These are phyloP conservation scores for Draba incana DNA, from an alignment of 345 rosid genomes.

Conservation along the genomic window DNA sequence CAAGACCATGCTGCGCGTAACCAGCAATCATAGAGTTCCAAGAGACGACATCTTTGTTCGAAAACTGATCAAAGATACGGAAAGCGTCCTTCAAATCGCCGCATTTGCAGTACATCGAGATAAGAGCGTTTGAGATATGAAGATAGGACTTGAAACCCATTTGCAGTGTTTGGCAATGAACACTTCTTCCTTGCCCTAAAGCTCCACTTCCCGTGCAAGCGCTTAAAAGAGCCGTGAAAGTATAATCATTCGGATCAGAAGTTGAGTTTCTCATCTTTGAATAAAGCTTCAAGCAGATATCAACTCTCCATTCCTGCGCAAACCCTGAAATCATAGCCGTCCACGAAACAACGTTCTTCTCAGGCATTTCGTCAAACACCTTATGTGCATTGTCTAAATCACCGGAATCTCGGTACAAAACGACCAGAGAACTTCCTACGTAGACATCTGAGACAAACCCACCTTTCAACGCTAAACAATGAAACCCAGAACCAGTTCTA, in stretches of 20 bases:
- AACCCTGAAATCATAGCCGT: constrained; percentile 78
- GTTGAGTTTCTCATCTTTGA: constrained; percentile 60
- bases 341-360: constrained; percentile 82
- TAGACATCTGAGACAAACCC: constrained; percentile 65
- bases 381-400: constrained; percentile 49
- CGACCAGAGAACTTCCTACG: constrained; percentile 72
- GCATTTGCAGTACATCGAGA: constrained; percentile 87
- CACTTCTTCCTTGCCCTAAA: constrained; percentile 74
- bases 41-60: constrained; percentile 63
- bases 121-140: constrained; percentile 70
- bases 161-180: constrained; percentile 67
- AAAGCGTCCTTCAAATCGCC: constrained; percentile 64
- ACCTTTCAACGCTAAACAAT: constrained; percentile 55
- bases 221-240: constrained; percentile 71
- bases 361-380: constrained; percentile 82
- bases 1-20: constrained; percentile 82
- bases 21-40: constrained; percentile 99
- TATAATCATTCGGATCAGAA: constrained; percentile 70
- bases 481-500: constrained; percentile 59
- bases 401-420: constrained; percentile 56
- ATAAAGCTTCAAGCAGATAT: constrained; percentile 62
- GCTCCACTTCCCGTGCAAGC: constrained; percentile 89
- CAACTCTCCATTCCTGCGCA: constrained; percentile 72
- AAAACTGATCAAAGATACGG: constrained; percentile 48
- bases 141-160: constrained; percentile 65